Evolutionary conservation across 164 flowering plant species (phyloP), one percentile per base, ranked within the genome.

Genomic region (Liriodendron chinense): DNA sequence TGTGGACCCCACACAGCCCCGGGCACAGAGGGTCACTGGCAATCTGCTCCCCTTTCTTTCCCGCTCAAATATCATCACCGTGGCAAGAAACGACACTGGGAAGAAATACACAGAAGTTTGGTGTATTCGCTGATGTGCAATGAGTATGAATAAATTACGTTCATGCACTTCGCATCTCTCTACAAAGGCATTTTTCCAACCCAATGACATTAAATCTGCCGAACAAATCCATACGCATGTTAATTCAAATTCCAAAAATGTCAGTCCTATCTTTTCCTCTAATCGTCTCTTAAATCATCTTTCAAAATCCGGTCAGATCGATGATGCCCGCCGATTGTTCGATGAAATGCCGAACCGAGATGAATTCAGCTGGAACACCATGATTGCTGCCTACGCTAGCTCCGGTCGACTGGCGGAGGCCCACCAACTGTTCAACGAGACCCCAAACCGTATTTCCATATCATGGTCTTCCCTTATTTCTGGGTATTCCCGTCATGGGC

Each of bases 391-490:
- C 26, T 94, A 88, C 74, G 89, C 91, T 9, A 79, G 78, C 73
- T 83, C 83, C 1, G 97, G 97, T 10, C 81, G 82, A 65, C 69
- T 91, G 18, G 34, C 10, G 56, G 96, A 94, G 76, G 98, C 98
- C 5, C 84, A 69, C 50, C 25, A 78, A 16, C 75, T 93, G 5
- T 92, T 94, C 61, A 77, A 79, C 25, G 78, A 80, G 24, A 71
- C 79, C 34, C 93, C 95, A 5, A 47, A 61, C 56, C 82, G 76
- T 80, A 86, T 80, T 83, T 80, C 88, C 1, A 79, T 90, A 22
- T 82, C 94, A 18, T 94, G 98, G 98, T 89, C 94, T 47, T 80
- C 96, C 0, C 84, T 93, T 16, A 86, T 95, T 75, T 88, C 96
- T 18, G 99, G 99, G 67, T 88, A 83, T 75, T 83, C 86, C 63